phyloP scores from a whole-genome alignment of 2,329 filamentous ascomycete species.

The Botryotinia globosa region DNA sequence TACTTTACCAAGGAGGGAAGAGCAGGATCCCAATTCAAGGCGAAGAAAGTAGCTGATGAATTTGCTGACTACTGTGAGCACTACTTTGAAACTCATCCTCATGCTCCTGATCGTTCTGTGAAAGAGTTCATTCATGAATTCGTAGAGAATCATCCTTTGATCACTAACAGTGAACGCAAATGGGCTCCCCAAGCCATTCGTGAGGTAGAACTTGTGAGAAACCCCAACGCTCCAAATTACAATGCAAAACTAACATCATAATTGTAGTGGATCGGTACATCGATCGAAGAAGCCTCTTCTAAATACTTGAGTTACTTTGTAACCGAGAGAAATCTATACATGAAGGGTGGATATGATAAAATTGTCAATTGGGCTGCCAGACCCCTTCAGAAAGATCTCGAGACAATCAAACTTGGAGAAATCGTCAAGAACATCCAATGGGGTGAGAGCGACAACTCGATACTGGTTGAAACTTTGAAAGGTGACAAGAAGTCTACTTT shows the following conservation, averaged over 20 bases:
- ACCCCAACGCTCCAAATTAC: not conserved
- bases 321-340: slow-evolving; percentile 45
- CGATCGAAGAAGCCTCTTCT: slow-evolving; percentile 43
- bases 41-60: slow-evolving; percentile 47
- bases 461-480: slow-evolving; percentile 32
- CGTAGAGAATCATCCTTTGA: slow-evolving; percentile 42
- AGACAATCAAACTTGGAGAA: slow-evolving; percentile 41
- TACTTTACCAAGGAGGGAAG: slow-evolving; percentile 45
- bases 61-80: slow-evolving; percentile 44
- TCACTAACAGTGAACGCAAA: slow-evolving; percentile 43
- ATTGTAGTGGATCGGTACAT: slow-evolving; percentile 42
- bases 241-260: not conserved
- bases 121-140: slow-evolving; percentile 44
- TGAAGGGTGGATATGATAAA: slow-evolving; percentile 46
- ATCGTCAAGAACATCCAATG: slow-evolving; percentile 42
- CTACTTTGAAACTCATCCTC: slow-evolving; percentile 43
- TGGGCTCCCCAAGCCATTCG: slow-evolving; percentile 46
- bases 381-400: slow-evolving; percentile 39
- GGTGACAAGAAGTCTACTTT: slow-evolving; percentile 33
- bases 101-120: slow-evolving; percentile 43
- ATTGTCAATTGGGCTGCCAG: slow-evolving; percentile 44
- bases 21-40: slow-evolving; percentile 46
- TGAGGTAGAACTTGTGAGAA: slow-evolving; percentile 41
- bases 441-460: slow-evolving; percentile 38
- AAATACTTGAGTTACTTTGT: slow-evolving; percentile 45